A percentile compares a stretch with the other conserved stretches of the same genome.
Conservation (phyloP, 2,329 filamentous ascomycete genomes). For the Juglanconis oblonga region DNA sequence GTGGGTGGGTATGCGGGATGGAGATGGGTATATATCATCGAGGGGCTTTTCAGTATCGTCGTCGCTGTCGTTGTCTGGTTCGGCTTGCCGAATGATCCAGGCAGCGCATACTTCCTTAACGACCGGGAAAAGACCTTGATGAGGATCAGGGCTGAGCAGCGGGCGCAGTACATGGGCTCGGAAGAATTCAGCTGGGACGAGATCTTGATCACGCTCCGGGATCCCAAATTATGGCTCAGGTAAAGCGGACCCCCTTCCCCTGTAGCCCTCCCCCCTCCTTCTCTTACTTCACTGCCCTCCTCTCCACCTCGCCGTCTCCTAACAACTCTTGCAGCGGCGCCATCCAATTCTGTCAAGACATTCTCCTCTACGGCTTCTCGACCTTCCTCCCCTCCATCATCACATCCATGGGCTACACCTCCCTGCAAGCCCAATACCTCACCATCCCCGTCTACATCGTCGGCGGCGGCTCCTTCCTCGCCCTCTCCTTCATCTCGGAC, state of each 20-base stretch:
- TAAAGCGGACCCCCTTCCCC: constrained; percentile 18
- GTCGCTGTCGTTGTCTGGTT: constrained; percentile 56
- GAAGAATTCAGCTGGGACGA: constrained; percentile 50
- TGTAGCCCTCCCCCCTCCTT: too few species aligned
- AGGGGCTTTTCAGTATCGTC: constrained; percentile 45
- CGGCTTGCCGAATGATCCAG: constrained; percentile 57
- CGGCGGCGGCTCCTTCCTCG: constrained; percentile 43
- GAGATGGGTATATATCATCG: constrained; percentile 68
- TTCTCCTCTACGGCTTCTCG: constrained; percentile 54
- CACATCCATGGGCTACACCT: constrained; percentile 46
- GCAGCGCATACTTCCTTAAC: constrained; percentile 59
- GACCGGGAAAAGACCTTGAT: constrained; percentile 57
- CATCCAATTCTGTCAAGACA: constrained; percentile 51
- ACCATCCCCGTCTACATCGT: constrained; percentile 56
- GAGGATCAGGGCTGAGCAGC: constrained; percentile 34
- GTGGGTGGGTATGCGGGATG: constrained; percentile 62
- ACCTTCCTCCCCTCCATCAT: constrained; percentile 58
- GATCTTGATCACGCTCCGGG: constrained; percentile 42
- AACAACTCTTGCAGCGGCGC: constrained; percentile 26
- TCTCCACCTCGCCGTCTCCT: constrained; percentile 4
- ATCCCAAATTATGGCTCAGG: constrained; percentile 51
- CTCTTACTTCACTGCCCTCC: constrained; percentile 8
- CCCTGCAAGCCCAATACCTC: constrained; percentile 49
- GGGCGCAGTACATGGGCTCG: constrained; percentile 46
- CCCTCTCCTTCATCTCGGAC: constrained; percentile 45